Percentiles rank a stretch among this genome's conserved stretches.
phyloP scores from a whole-genome alignment of 2,329 filamentous ascomycete species.

The Aspergillus sp. region DNA sequence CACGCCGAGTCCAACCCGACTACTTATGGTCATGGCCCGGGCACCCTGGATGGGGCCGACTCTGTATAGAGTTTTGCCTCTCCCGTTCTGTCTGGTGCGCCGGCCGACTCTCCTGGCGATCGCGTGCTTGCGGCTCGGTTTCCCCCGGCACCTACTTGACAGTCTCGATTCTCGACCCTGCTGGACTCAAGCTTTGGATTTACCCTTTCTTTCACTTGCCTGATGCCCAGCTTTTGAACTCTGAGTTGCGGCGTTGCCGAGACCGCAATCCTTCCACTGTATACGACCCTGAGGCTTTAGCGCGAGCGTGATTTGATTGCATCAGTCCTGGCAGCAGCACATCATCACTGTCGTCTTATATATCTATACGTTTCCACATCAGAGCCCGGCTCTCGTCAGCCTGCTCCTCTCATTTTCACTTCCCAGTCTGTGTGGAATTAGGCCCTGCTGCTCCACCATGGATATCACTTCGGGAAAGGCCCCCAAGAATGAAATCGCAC shows the following conservation, averaged over 20 bases:
- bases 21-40: not conserved
- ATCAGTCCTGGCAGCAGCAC: slow-evolving; percentile 32
- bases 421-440: not conserved
- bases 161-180: not conserved
- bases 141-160: not conserved
- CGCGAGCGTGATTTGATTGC: slow-evolving; percentile 22
- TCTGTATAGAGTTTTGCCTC: not conserved
- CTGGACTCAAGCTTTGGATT: not conserved
- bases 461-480: slow-evolving; percentile 13
- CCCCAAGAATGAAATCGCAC: slow-evolving; percentile 19
- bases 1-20: not conserved
- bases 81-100: not conserved
- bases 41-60: not conserved
- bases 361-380: slow-evolving; percentile 5
- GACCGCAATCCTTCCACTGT: not conserved
- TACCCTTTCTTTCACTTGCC: not conserved
- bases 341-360: slow-evolving; percentile 22
- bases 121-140: slow-evolving; percentile 2
- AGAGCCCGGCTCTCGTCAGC: not conserved
- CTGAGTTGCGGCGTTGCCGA: not conserved
- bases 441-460: not conserved
- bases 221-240: slow-evolving; percentile 2
- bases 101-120: not conserved
- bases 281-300: slow-evolving; percentile 1
- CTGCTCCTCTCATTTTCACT: not conserved